phyloP scores from a whole-genome alignment of 2,329 filamentous ascomycete species.

The Zasmidium angulare region DNA sequence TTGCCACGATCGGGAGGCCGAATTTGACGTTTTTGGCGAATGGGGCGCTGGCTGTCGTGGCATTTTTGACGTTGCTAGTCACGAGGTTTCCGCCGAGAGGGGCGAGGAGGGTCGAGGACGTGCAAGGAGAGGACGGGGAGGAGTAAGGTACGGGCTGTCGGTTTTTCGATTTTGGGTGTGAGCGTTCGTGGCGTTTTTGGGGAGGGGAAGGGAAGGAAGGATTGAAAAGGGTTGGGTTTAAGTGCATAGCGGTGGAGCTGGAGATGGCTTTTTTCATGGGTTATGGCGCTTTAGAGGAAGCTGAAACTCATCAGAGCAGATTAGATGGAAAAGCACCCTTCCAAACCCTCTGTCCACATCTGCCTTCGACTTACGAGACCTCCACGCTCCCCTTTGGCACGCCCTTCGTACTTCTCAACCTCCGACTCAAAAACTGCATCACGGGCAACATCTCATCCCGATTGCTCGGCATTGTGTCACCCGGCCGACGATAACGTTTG shows the following conservation, averaged over 20 bases:
- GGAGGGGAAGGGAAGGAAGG: neutral
- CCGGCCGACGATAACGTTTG: slow-evolving; percentile 67
- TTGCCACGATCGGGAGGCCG: slow-evolving; percentile 60
- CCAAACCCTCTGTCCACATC: neutral
- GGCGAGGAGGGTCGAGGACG: slow-evolving; percentile 30
- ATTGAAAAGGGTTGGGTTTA: neutral
- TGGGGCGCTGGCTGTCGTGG: slow-evolving; percentile 58
- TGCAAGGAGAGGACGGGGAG: slow-evolving; percentile 4
- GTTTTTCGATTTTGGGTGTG: too few species aligned
- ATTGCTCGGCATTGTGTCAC: slow-evolving; percentile 79
- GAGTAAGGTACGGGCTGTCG: neutral
- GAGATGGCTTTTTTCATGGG: too few species aligned
- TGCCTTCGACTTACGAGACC: slow-evolving; percentile 29
- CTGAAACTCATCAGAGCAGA: too few species aligned
- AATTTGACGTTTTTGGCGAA: slow-evolving; percentile 68
- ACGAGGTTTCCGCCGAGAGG: slow-evolving; percentile 48
- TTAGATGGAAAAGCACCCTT: neutral
- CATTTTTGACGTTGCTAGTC: slow-evolving; percentile 47
- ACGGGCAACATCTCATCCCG: slow-evolving; percentile 85
- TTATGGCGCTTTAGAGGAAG: too few species aligned
- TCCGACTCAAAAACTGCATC: slow-evolving; percentile 77
- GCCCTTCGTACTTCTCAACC: slow-evolving; percentile 57
- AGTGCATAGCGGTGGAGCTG: neutral
- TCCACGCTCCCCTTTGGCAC: slow-evolving; percentile 56
- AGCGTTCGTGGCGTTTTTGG: neutral